Base-by-base conservation (phyloP, 352 stramenopile genomes). In the Blastocystis sp. region DNA sequence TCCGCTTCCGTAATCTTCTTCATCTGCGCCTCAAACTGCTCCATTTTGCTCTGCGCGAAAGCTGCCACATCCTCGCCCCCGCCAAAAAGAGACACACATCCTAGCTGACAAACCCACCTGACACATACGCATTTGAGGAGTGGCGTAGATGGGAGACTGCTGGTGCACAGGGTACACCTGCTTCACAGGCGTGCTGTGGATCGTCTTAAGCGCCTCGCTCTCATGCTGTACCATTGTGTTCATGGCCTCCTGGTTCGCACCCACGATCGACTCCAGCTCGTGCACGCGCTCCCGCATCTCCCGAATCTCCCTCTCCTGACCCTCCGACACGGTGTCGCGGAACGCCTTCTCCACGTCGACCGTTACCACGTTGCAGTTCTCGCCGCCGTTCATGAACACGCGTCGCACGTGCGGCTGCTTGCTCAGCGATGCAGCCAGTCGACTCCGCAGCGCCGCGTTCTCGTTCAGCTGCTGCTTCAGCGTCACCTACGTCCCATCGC, bases 401-500 rank as follows among this genome's bases (percentile, higher is more conserved):
- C 38, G 69, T 9, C 48, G 69, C 16, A 29, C 34, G 8, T 27
- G 21, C 14, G 69, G 46, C 46, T 81, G 69, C 18, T 38, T 81
- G 7, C 29, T 38, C 49, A 81, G 53, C 18, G 48, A 2, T 29
- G 24, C 9, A 3, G 48, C 24, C 14, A 81, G 53, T 14, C 49
- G 46, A 16, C 29, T 38, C 14, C 69, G 69, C 27, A 81, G 69
- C 4, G 36, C 29, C 4, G 40, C 32, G 27, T 63, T 81, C 53
- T 81, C 69, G 69, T 81, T 81, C 21, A n/a, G 32, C 36, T 81
- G 69, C 48, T 81, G 69, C 29, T 81, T 81, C 69, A 81, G 1
- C 21, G 48, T 81, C 3, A 81, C n/a, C n/a, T n/a, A n/a, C 69
- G 69, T 81, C 63, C 21, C 27, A 49, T 44, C 63, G 69, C 48